Evolutionary conservation across 1,284 basidiomycete genomes (phyloP).

Genomic region (Cutaneotrichosporon mucoides): DNA sequence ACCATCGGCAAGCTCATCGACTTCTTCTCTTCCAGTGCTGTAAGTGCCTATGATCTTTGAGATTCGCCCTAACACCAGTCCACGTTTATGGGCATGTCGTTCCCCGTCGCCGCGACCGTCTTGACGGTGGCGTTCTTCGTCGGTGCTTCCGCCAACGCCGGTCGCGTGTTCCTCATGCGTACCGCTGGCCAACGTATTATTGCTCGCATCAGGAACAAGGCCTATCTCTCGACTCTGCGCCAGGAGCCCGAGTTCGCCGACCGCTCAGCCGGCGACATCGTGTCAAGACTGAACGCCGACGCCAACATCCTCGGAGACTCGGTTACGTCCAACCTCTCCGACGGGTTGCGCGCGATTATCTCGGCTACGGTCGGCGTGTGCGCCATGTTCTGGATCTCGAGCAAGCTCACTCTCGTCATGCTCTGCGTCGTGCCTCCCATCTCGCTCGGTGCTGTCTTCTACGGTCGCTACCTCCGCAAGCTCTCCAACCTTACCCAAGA

Average conservation of each 20-base stretch:
- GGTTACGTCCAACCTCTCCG: conserved; percentile 85
- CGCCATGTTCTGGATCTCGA: conserved; percentile 94
- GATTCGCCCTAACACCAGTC: conserved; percentile 51
- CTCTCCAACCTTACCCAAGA: conserved; percentile 90
- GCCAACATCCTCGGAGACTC: conserved; percentile 93
- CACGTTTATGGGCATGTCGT: conserved; percentile 70
- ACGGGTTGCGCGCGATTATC: conserved; percentile 76
- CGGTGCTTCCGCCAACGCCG: conserved; percentile 81
- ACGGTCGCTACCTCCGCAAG: conserved; percentile 89
- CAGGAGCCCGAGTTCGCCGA: conserved; percentile 94
- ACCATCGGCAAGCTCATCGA: conserved; percentile 89
- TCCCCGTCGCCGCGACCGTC: conserved; percentile 72
- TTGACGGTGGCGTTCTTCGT: conserved; percentile 77
- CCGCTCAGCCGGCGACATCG: conserved; percentile 86
- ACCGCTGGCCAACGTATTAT: conserved; percentile 88
- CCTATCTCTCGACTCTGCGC: conserved; percentile 72
- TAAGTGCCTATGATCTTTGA: conserved; percentile 46
- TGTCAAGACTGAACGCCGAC: conserved; percentile 87
- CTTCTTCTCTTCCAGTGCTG: conserved; percentile 74
- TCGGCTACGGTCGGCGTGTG: conserved; percentile 86
- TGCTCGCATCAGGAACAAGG: conserved; percentile 74
- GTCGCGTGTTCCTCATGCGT: conserved; percentile 68
- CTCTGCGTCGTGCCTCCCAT: conserved; percentile 90
- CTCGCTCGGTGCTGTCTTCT: conserved; percentile 91
- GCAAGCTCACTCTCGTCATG: conserved; percentile 86